phyloP scores from a whole-genome alignment of 1,284 basidiomycete species.

The Bjerkandera adusta region DNA sequence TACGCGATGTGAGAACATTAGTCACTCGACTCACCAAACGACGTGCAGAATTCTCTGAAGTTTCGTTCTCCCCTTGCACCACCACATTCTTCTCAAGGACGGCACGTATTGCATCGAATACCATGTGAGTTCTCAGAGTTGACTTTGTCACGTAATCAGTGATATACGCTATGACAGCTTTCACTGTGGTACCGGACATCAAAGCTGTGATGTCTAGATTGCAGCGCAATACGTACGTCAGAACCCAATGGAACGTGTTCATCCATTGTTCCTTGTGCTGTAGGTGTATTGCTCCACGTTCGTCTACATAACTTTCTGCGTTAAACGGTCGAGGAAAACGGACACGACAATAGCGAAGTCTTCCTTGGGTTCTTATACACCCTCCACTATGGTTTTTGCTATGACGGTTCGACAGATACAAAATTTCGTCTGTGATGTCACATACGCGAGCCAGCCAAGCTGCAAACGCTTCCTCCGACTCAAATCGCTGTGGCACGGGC shows the following conservation, averaged over 20 bases:
- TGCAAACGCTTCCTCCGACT: no score
- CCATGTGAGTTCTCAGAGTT: neutral
- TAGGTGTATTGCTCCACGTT: slow-evolving; percentile 7
- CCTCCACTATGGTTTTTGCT: neutral
- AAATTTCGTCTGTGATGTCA: slow-evolving; percentile 10
- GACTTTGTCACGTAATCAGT: slow-evolving; percentile 17
- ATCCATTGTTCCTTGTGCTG: slow-evolving; percentile 8
- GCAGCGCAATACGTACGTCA: slow-evolving; percentile 8
- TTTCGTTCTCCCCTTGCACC: no score
- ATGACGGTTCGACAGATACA: slow-evolving; percentile 16
- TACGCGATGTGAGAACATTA: no score
- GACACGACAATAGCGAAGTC: neutral
- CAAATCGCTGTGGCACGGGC: no score
- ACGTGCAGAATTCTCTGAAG: no score
- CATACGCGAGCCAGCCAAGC: no score
- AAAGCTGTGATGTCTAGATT: slow-evolving; percentile 13
- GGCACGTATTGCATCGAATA: slow-evolving; percentile 8
- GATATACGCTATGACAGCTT: slow-evolving; percentile 14
- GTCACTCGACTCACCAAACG: no score
- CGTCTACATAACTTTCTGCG: slow-evolving; percentile 1
- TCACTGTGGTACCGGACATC: slow-evolving; percentile 11
- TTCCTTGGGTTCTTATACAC: neutral
- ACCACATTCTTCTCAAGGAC: slow-evolving; percentile 1
- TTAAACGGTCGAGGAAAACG: neutral
- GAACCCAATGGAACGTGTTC: slow-evolving; percentile 8